Percentiles rank a stretch among this genome's conserved stretches.
Conservation (phyloP, 2,329 filamentous ascomycete genomes). For the Colletotrichum sp. region DNA sequence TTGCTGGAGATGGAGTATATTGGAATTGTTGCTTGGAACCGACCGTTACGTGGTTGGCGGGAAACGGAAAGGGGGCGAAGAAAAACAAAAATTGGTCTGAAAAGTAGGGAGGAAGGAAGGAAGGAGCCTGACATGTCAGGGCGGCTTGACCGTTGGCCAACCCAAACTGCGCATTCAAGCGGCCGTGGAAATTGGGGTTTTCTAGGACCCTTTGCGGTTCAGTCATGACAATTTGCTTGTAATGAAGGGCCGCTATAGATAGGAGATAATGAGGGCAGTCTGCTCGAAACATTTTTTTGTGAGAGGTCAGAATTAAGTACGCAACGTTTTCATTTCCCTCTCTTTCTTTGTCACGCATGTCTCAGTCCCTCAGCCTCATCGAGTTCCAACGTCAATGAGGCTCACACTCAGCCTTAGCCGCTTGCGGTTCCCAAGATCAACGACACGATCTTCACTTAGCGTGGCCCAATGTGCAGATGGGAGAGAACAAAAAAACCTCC, state of each 20-base stretch:
- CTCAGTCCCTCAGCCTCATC: neutral
- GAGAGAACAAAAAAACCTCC: neutral
- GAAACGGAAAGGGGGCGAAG: neutral
- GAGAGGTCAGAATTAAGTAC: neutral
- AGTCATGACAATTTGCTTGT: neutral
- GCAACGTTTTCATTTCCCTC: neutral
- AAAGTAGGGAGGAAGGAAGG: neutral
- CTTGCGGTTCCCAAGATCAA: neutral
- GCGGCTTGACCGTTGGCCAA: neutral
- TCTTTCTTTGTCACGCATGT: neutral
- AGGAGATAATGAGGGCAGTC: constrained; percentile 5
- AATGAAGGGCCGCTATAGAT: constrained; percentile 7
- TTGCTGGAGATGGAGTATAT: neutral
- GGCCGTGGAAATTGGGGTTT: neutral
- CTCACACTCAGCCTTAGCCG: neutral
- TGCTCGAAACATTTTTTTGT: neutral
- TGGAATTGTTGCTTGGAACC: neutral
- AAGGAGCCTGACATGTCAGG: neutral
- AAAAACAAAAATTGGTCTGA: neutral
- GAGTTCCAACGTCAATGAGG: neutral
- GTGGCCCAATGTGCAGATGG: neutral
- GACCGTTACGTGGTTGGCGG: neutral
- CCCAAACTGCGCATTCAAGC: neutral
- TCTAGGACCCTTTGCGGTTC: neutral
- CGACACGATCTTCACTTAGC: neutral